These are phyloP conservation scores for Nannizzia gypsea DNA, from an alignment of 2,329 filamentous ascomycete species.

Conservation along the genomic window DNA sequence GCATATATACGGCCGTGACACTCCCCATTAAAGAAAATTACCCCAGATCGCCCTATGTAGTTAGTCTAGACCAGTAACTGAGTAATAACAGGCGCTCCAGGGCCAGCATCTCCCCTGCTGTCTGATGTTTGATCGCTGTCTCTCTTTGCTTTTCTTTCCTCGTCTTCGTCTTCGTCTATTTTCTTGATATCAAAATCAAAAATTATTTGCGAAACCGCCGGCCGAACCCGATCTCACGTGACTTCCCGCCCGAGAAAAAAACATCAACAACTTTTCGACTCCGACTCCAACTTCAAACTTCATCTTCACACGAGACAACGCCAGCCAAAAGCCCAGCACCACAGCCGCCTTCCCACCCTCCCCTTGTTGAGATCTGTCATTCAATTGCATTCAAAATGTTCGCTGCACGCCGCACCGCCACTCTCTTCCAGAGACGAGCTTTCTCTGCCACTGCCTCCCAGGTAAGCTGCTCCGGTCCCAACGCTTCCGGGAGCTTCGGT, in stretches of 20 bases:
- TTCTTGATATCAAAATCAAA: neutral
- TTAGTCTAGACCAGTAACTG: neutral
- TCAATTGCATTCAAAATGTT: conserved; percentile 52
- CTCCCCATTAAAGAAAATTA: neutral
- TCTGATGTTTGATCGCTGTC: neutral
- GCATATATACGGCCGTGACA: conserved; percentile 4
- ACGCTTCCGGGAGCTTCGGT: conserved; percentile 4
- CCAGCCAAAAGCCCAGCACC: conserved; percentile 12
- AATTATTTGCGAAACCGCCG: neutral
- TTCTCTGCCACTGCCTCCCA: conserved; percentile 70
- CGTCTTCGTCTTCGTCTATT: no score
- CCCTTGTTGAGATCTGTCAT: conserved; percentile 11
- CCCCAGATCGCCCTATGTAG: neutral
- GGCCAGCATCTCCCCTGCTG: neutral
- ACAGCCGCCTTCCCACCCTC: conserved; percentile 12
- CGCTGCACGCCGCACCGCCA: conserved; percentile 47
- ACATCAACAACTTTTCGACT: conserved; percentile 4
- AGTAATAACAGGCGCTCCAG: neutral
- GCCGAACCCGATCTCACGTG: conserved; percentile 1
- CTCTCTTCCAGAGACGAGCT: conserved; percentile 58
- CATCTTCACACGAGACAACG: neutral
- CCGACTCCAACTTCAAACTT: neutral
- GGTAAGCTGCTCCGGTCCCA: conserved; percentile 37
- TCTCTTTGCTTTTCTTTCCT: neutral
- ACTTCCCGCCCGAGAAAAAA: conserved; percentile 8